These are phyloP conservation scores for Stellera chamaejasme DNA, from an alignment of 345 rosid species.

Conservation along the genomic window DNA sequence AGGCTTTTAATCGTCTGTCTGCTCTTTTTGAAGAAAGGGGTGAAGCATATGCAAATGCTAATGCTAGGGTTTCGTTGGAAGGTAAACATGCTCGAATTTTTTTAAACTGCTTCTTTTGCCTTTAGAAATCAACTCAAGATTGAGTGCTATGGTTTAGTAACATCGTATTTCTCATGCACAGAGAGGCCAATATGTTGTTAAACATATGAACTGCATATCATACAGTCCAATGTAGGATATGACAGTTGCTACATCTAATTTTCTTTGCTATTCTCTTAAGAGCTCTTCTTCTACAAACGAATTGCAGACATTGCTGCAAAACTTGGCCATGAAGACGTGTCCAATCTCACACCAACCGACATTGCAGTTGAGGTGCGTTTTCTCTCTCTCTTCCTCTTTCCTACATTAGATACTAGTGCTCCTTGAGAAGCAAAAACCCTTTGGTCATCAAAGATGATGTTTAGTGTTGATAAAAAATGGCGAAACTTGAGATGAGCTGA, in stretches of 20 bases:
- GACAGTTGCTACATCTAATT: neutral
- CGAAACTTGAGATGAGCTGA: no score
- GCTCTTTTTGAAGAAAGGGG: constrained; percentile 63
- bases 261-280: neutral
- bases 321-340: constrained; percentile 55
- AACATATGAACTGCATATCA: neutral
- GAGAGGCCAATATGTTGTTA: neutral
- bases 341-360: constrained; percentile 49
- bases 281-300: neutral
- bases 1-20: constrained; percentile 75
- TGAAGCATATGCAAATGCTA: constrained; percentile 63
- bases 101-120: neutral
- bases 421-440: no score
- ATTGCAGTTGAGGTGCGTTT: constrained; percentile 74
- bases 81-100: constrained; percentile 34
- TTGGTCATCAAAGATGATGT: constrained; percentile 6
- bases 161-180: neutral
- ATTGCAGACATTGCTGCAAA: constrained; percentile 74
- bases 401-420: neutral
- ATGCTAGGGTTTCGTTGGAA: constrained; percentile 75
- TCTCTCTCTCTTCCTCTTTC: constrained; percentile 8
- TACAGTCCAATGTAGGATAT: neutral
- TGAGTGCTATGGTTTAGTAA: neutral
- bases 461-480: neutral
- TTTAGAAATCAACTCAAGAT: neutral